Percentiles rank a stretch among this genome's conserved stretches.
Evolutionary conservation across 495 filamentous ascomycete genomes (phyloP).

Genomic region (Cryomyces minteri): DNA sequence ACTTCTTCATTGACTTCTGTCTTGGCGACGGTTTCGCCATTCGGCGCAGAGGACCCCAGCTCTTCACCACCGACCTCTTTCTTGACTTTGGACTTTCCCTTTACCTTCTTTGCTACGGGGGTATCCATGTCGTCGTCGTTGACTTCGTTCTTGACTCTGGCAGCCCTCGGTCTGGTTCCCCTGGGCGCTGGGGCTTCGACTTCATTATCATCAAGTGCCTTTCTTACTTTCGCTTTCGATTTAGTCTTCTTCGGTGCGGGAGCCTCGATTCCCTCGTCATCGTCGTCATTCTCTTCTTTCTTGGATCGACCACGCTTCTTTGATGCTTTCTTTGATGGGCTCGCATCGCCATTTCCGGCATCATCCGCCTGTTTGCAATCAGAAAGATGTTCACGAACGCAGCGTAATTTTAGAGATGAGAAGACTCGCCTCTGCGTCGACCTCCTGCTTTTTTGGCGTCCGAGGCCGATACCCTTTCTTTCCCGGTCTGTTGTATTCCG

Average conservation of each 20-base stretch:
- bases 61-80: not conserved
- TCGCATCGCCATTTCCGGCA: constrained; percentile 11
- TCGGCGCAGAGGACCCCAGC: not conserved
- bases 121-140: not conserved
- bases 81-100: constrained; percentile 4
- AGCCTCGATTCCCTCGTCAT: constrained; percentile 14
- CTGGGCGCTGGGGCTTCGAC: constrained; percentile 3
- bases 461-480: constrained; percentile 37
- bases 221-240: constrained; percentile 1
- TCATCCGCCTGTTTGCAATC: constrained; percentile 14
- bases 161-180: not conserved
- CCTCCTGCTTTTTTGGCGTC: constrained; percentile 26
- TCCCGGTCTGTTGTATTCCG: constrained; percentile 48
- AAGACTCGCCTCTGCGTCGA: constrained; percentile 6
- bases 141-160: not conserved
- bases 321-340: constrained; percentile 5
- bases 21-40: constrained; percentile 2
- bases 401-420: not conserved
- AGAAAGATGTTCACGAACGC: not conserved
- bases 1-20: constrained; percentile 2
- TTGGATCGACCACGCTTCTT: constrained; percentile 28
- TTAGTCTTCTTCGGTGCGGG: constrained; percentile 12
- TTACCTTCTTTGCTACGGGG: constrained; percentile 11
- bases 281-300: constrained; percentile 15
- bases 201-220: constrained; percentile 8